Conservation (phyloP, 768 basidiomycete genomes). For the Amanita muscaria region DNA sequence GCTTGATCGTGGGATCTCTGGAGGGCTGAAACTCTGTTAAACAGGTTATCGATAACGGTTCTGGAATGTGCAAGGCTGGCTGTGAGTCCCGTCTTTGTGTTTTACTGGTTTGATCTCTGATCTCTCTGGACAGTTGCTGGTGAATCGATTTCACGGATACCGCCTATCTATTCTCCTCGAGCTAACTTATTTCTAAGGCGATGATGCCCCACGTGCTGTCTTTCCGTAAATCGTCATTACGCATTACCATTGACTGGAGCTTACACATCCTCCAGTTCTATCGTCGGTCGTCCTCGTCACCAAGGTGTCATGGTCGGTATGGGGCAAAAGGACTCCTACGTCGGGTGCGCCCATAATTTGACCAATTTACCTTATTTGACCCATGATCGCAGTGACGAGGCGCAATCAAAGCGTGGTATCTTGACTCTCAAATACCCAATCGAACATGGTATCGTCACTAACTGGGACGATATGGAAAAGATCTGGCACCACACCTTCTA, state of each 20-base stretch:
- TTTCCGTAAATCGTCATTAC: conserved; percentile 69
- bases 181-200: conserved; percentile 41
- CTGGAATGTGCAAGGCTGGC: conserved; percentile 99
- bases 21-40: conserved; percentile 3
- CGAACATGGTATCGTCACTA: conserved; percentile 91
- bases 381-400: conserved; percentile 59
- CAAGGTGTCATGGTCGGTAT: conserved; percentile 96
- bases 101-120: neutral
- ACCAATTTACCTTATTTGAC: conserved; percentile 7
- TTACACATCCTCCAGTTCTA: conserved; percentile 44
- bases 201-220: conserved; percentile 87
- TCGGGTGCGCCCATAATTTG: conserved; percentile 51
- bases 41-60: conserved; percentile 87
- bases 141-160: conserved; percentile 20
- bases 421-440: conserved; percentile 90
- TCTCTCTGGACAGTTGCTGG: conserved; percentile 47
- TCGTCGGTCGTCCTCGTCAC: conserved; percentile 92
- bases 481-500: conserved; percentile 98
- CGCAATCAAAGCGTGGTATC: conserved; percentile 92
- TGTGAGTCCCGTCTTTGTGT: conserved; percentile 44
- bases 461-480: conserved; percentile 99
- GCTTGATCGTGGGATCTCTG: conserved; percentile 18
- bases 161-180: conserved; percentile 12
- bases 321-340: conserved; percentile 95
- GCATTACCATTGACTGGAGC: neutral